Conservation (phyloP, 805 yeast species). For the Candida nitratophila region DNA sequence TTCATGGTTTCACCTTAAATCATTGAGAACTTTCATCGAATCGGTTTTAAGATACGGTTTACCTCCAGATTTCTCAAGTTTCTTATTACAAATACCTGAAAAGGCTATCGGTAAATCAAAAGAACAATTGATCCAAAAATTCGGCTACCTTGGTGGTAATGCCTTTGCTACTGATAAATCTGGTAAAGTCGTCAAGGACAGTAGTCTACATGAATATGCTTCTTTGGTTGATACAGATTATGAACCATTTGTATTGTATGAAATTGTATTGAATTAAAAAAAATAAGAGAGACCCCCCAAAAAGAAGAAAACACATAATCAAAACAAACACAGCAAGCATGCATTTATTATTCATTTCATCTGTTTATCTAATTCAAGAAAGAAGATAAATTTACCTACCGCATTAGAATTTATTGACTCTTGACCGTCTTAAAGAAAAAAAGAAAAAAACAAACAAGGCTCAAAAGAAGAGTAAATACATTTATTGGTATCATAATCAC, state of each 20-base stretch:
- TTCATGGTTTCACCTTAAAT: conserved; percentile 87
- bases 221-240: conserved; percentile 90
- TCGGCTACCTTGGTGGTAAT: conserved; percentile 87
- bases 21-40: conserved; percentile 84
- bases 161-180: conserved; percentile 66
- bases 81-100: conserved; percentile 37
- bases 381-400: too few relatives aligned
- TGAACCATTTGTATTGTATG: conserved; percentile 91
- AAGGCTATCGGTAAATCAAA: conserved; percentile 50
- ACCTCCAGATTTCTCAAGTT: conserved; percentile 80
- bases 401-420: too few relatives aligned
- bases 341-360: too few relatives aligned
- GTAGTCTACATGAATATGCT: conserved; percentile 71
- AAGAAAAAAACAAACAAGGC: too few relatives aligned
- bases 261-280: conserved; percentile 32
- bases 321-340: too few relatives aligned
- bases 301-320: too few relatives aligned
- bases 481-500: too few relatives aligned
- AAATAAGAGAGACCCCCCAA: too few relatives aligned
- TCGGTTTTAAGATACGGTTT: conserved; percentile 92
- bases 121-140: conserved; percentile 61
- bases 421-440: too few relatives aligned
- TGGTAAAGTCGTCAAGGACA: conserved; percentile 59
- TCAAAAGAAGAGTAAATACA: too few relatives aligned
- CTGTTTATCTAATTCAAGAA: too few relatives aligned